Base-by-base conservation (phyloP, 192 early-diverging fungal species). In the Coemansia sp. region DNA sequence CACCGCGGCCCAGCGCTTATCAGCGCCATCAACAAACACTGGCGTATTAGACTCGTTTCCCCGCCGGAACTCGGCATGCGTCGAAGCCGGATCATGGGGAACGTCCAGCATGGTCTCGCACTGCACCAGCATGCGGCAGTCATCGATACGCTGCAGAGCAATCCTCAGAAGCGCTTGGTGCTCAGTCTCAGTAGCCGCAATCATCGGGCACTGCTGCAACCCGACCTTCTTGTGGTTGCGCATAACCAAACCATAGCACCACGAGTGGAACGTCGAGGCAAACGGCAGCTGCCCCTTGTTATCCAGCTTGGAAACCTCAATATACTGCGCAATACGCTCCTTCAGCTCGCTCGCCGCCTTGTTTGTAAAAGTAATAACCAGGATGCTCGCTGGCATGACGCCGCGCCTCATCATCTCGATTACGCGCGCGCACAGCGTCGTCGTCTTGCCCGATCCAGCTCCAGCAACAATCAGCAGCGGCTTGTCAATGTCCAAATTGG, bases 291-390 rank as follows among this genome's bases (percentile, higher is more conserved):
- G 40, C 2, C 17, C 32, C 43, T 32, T 31, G 12, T 17, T 2
- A 5, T 46, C 32, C 51, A 61, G 10, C 11, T 43, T 36, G 38
- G 46, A 60, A 0, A 24, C 53, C 29, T 45, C 40, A 62, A 71
- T 73, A 35, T 76, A 76, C 54, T 62, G 56, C 9, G 7, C n/a
- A 9, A 83, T 76, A 2, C 80, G 66, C 24, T 64, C 58, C 47
- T 71, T 71, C 47, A 83, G 68, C 63, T 83, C 80, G 24, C 63
- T 66, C 1, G 80, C 74, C 15, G 80, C 80, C 74, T 83, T 83
- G 47, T 83, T 83, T 12, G 80, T 83, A 56, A 83, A 83, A n/a
- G 80, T 83, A n/a, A 83, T 77, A 6, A 83, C 80, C 42, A 83
- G 51, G 10, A 83, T 70, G 2, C 59, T 17, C 17, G 32, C 11